Evolutionary conservation across 2,329 filamentous ascomycete genomes (phyloP).

Genomic region (Alternaria consortialis): DNA sequence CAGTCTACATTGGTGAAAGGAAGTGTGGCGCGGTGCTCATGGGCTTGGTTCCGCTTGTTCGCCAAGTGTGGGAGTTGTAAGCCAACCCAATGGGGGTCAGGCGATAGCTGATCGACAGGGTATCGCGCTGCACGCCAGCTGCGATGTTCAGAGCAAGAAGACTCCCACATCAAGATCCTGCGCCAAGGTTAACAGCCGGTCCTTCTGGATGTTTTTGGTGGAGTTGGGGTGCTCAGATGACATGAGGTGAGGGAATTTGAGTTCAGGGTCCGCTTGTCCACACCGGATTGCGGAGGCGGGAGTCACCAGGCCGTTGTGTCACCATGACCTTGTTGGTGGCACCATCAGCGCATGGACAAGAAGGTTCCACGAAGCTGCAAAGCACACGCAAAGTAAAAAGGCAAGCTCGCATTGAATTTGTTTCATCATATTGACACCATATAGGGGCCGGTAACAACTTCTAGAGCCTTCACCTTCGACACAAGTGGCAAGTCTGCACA

Average conservation of each 20-base stretch:
- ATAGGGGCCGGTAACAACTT: neutral
- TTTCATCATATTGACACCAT: neutral
- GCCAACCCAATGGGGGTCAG: conserved; percentile 2
- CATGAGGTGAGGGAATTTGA: conserved; percentile 3
- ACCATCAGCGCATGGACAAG: neutral
- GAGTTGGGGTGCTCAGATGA: conserved; percentile 3
- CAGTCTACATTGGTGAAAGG: neutral
- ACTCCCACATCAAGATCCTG: neutral
- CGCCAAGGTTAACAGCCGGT: conserved; percentile 1
- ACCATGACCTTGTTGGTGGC: neutral
- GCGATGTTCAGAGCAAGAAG: neutral
- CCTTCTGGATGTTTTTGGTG: neutral
- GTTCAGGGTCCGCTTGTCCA: neutral
- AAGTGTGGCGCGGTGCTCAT: neutral
- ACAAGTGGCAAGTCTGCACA: neutral
- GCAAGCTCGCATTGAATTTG: neutral
- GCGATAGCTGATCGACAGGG: neutral
- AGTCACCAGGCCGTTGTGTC: conserved; percentile 1
- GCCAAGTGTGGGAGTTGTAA: neutral
- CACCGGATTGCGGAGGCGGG: neutral
- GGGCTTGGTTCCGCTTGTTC: neutral
- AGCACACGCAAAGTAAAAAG: neutral
- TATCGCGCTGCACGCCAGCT: neutral
- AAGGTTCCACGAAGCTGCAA: neutral
- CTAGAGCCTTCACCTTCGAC: neutral